Percentiles rank a stretch among this genome's conserved stretches.
phyloP scores from a whole-genome alignment of 176 grass and related monocot species.

The Oryza rufipogon region DNA sequence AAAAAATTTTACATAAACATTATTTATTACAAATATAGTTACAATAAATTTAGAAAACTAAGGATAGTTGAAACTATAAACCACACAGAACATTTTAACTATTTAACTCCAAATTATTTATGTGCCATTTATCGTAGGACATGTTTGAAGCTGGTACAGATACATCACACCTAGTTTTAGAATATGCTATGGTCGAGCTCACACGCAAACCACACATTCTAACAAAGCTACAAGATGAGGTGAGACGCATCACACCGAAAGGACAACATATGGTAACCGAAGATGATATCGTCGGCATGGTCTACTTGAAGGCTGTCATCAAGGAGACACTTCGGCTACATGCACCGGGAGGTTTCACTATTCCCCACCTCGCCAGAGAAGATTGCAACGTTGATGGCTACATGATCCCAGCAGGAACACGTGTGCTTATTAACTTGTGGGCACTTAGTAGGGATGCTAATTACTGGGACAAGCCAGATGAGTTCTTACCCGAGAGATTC shows the following conservation, averaged over 20 bases:
- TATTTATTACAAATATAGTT: no score
- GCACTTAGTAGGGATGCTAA: conserved; percentile 21
- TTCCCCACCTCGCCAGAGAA: no score
- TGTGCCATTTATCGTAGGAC: conserved; percentile 3
- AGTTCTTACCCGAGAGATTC: conserved; percentile 49
- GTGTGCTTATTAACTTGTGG: conserved; percentile 11
- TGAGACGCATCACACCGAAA: background rate
- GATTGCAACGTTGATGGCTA: no score
- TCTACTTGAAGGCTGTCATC: conserved; percentile 29
- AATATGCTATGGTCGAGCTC: conserved; percentile 51
- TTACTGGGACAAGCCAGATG: conserved; percentile 32
- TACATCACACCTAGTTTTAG: conserved; percentile 39
- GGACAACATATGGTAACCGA: conserved; percentile 27
- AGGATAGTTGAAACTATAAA: no score
- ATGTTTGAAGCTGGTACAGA: conserved; percentile 50
- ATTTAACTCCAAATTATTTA: no score
- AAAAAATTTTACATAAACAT: no score
- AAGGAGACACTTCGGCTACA: conserved; percentile 49
- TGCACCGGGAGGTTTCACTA: no score
- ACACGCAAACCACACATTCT: conserved; percentile 15
- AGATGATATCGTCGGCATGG: background rate
- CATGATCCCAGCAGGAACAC: conserved; percentile 10
- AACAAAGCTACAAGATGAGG: conserved; percentile 45
- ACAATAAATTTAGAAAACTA: no score
- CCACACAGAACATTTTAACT: no score